Percentiles rank a stretch among this genome's conserved stretches.
phyloP scores from a whole-genome alignment of 352 stramenopile genomes.

The Saprolegnia diclina region DNA sequence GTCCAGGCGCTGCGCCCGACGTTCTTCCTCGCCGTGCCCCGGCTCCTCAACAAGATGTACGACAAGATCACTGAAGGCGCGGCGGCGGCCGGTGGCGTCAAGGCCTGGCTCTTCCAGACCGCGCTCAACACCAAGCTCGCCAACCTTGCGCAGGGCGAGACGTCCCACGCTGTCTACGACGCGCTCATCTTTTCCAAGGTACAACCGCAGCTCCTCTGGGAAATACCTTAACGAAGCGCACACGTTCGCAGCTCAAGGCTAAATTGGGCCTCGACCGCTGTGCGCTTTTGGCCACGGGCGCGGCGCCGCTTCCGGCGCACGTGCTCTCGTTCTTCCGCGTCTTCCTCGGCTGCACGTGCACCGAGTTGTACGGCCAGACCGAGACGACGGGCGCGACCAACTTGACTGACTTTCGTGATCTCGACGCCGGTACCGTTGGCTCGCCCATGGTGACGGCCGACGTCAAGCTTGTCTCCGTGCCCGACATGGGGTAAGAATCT shows the following conservation, averaged over 20 bases:
- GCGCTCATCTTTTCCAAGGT: conserved; percentile 94
- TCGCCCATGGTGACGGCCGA: conserved; percentile 75
- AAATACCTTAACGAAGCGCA: background rate
- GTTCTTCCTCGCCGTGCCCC: conserved; percentile 89
- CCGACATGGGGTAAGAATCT: conserved; percentile 93
- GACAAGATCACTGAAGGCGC: conserved; percentile 87
- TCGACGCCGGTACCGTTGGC: conserved; percentile 85
- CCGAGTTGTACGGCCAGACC: conserved; percentile 95
- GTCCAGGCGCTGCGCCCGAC: conserved; percentile 88
- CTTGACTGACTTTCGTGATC: conserved; percentile 36
- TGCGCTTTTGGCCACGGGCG: conserved; percentile 88
- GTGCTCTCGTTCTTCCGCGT: conserved; percentile 94
- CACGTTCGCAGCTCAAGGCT: conserved; percentile 49
- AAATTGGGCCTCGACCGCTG: conserved; percentile 73
- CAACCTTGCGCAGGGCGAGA: conserved; percentile 36
- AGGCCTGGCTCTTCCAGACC: conserved; percentile 85
- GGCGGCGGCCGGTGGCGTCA: conserved; percentile 60
- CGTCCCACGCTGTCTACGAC: conserved; percentile 89
- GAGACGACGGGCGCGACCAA: conserved; percentile 56
- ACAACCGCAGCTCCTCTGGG: background rate
- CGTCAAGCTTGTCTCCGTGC: conserved; percentile 91
- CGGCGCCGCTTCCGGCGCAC: conserved; percentile 85
- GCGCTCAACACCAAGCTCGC: conserved; percentile 55
- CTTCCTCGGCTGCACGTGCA: conserved; percentile 83
- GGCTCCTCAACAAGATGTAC: conserved; percentile 96